Conservation (phyloP, 768 basidiomycete genomes). For the Tremella yokohamensis region DNA sequence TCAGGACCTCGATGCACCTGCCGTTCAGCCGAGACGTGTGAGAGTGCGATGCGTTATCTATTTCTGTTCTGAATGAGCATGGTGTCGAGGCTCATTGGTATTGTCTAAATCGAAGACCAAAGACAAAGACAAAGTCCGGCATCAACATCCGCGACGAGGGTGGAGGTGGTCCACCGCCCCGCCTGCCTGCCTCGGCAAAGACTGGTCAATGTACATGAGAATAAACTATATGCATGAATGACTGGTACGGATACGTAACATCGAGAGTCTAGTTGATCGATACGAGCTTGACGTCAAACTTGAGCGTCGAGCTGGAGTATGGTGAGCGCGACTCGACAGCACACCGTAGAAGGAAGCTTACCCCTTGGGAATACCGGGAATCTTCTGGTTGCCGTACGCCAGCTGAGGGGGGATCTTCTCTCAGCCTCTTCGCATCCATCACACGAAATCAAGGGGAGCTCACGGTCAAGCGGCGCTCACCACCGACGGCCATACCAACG, state of each 20-base stretch:
- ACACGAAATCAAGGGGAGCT: slow-evolving; percentile 56
- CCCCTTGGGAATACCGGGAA: slow-evolving; percentile 63
- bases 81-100: no score
- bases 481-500: slow-evolving; percentile 80
- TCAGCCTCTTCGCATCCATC: slow-evolving; percentile 56
- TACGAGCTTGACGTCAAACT: slow-evolving; percentile 59
- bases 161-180: no score
- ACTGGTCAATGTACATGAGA: no score
- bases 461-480: slow-evolving; percentile 70
- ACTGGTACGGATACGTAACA: background rate
- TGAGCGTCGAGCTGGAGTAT: slow-evolving; percentile 62
- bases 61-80: no score
- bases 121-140: no score
- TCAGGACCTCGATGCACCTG: no score
- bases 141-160: no score
- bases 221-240: no score
- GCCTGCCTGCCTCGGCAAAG: no score
- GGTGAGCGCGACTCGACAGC: slow-evolving; percentile 2
- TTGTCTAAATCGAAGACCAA: no score
- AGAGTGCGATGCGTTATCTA: no score
- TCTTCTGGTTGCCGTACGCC: slow-evolving; percentile 62
- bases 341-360: slow-evolving; percentile 15
- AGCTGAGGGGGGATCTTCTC: slow-evolving; percentile 54
- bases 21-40: no score
- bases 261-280: slow-evolving; percentile 37